Base-by-base conservation (phyloP, 2,329 filamentous ascomycete genomes). In the Claviceps maximensis region DNA sequence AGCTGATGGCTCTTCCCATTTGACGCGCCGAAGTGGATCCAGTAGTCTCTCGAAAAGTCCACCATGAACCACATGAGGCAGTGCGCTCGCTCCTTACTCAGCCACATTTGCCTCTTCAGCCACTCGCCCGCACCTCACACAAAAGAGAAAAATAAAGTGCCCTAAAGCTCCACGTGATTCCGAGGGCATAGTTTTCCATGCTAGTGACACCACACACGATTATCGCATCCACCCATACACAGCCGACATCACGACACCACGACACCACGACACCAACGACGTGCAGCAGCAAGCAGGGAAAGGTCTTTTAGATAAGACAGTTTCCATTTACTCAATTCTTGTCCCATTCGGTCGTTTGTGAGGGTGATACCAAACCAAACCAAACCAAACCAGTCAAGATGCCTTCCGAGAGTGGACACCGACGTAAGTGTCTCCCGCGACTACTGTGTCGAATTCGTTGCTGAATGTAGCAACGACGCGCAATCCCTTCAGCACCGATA, bases 361-460 rank as follows among this genome's bases (percentile, higher is more conserved):
- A 72, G 71, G 67, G 67, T 65, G 67, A 67, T 68, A 68, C 67
- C 61, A 65, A 65, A 66, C 49, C 44, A 73, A 61, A 66, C 49
- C 44, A 73, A 61, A 66, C 66, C 44, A 73, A 61, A 65, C 66
- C 71, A 74, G 74, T 76, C 84, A 89, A 81, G 74, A 93, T 93
- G 87, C 82, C 85, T 86, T 84, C 86, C 71, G 86, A 88, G 82
- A 79, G 84, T 71, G 86, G 86, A 76, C 86, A 90, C 83, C 83
- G 87, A 86, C 79, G 87, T 91, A 77, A 87, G 87, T 48, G 6
- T 87, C 45, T 33, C 13, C 38, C 33, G 33, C 45, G 31, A 55
- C 36, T 25, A 42, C 45, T 48, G 7, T 19, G 31, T 46, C 41
- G 25, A 51, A 13, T 50, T 31, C 25, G 25, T 40, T 21, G 23